These are phyloP conservation scores for Aspergillus hancockii DNA, from an alignment of 495 filamentous ascomycete species.

Conservation along the genomic window DNA sequence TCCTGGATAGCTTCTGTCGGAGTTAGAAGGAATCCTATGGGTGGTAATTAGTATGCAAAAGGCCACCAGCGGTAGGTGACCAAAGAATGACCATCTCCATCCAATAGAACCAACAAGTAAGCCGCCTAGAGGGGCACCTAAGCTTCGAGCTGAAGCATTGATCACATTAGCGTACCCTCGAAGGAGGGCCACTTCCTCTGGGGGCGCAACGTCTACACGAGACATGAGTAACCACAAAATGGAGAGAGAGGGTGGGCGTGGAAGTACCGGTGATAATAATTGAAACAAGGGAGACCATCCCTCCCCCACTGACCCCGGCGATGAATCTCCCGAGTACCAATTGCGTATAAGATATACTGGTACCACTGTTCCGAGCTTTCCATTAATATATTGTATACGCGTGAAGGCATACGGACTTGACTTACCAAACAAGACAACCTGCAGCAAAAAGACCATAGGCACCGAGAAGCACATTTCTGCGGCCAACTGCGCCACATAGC, in stretches of 20 bases:
- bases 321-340: slow-evolving; percentile 26
- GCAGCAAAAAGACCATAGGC: slow-evolving; percentile 33
- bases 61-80: slow-evolving; percentile 27
- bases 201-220: slow-evolving; percentile 27
- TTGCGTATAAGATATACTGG: slow-evolving; percentile 23
- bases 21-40: slow-evolving; percentile 19
- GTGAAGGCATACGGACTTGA: too few species aligned
- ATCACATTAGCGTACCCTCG: slow-evolving; percentile 30
- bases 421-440: slow-evolving; percentile 38
- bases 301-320: slow-evolving; percentile 29
- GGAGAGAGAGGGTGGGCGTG: too few species aligned
- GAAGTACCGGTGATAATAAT: slow-evolving; percentile 31
- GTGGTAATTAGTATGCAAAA: slow-evolving; percentile 22
- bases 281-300: slow-evolving; percentile 28
- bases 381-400: too few species aligned
- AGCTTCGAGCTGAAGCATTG: slow-evolving; percentile 24
- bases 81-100: slow-evolving; percentile 38
- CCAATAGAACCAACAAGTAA: slow-evolving; percentile 28
- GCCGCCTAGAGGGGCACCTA: slow-evolving; percentile 31
- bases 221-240: too few species aligned
- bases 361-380: slow-evolving; percentile 19
- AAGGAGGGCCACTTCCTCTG: slow-evolving; percentile 24
- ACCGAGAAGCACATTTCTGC: slow-evolving; percentile 30
- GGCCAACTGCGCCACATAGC: slow-evolving; percentile 31
- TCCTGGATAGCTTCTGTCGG: neutral